Conservation (phyloP, 1,284 basidiomycete species). For the Cryptococcus sp. region DNA sequence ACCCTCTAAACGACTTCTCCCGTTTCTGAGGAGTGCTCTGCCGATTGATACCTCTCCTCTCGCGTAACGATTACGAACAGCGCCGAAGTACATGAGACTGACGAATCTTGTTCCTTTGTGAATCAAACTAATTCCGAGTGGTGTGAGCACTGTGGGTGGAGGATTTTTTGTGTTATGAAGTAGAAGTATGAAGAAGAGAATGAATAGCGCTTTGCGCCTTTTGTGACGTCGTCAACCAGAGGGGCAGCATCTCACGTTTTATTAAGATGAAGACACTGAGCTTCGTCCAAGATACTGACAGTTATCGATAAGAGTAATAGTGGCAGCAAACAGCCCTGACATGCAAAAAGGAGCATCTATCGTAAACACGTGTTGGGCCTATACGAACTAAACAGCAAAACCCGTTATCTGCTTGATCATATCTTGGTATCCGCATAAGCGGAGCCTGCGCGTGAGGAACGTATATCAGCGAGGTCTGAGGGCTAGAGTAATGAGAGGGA, state of each 20-base stretch:
- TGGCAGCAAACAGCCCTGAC: background rate
- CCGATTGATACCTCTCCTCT: background rate
- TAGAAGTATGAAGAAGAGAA: background rate
- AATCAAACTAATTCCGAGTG: background rate
- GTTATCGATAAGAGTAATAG: background rate
- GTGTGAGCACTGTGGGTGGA: background rate
- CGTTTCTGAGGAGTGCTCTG: background rate
- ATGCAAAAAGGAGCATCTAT: background rate
- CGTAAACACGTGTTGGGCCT: background rate
- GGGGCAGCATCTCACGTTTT: background rate
- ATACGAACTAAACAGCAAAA: background rate
- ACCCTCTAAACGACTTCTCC: constrained; percentile 30
- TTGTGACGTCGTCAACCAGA: too few relatives aligned
- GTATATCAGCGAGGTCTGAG: background rate
- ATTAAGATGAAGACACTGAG: background rate
- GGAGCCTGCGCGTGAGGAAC: constrained; percentile 58
- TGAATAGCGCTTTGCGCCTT: too few relatives aligned
- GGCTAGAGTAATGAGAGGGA: background rate
- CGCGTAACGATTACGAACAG: constrained; percentile 2
- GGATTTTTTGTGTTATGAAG: background rate
- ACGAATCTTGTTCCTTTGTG: background rate
- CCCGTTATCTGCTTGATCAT: constrained; percentile 38
- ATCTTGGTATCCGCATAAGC: constrained; percentile 68
- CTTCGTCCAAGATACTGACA: background rate
- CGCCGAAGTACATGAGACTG: background rate